Evolutionary conservation across 2,329 filamentous ascomycete species (phyloP), one percentile per base, ranked within the genome.

Genomic region (Colletotrichum tofieldiae): DNA sequence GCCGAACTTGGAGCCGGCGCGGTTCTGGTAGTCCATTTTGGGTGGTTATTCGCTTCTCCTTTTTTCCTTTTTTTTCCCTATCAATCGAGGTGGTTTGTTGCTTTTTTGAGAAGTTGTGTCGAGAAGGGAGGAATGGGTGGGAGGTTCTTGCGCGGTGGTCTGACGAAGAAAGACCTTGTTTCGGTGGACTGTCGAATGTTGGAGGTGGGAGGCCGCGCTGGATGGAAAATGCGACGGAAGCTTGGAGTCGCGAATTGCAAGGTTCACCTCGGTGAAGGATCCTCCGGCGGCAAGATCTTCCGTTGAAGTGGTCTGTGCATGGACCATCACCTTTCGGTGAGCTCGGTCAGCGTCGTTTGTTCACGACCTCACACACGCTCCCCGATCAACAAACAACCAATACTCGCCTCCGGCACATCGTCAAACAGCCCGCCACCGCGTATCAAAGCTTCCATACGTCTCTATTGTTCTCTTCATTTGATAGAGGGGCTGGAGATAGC

Each of bases 1-100:
- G 81, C 96, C 96, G 83, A 98, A 98, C 83, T 98, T 98, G 83
- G 95, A 98, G 80, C 96, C 96, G 74, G 94, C 95, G 78, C 96
- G 94, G 83, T 98, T 98, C 87, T 98, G 89, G 80, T 92, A 93
- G 80, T 93, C 91, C 91, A 93, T 92, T 20, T 47, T 65, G 9
- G 23, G 20, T 3, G 18, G 2, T 14, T n/a, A 8, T 39, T 29
- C 20, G 26, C 1, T 20, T 9, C 5, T 29, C 12, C 37, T 58
- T 3, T 9, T 1, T 20, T 4, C 14, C 1, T 29, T 18, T 14
- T 0, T 47, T 1, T 26, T 29, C 20, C 0, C 39, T 18, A 16
- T 18, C 14, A 9, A 29, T 29, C 23, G 23, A 51, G 6, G 16
- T 16, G 2, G 49, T 29, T 12, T 29, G 3, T 29, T 7, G 49